Conservation (phyloP, 129 eudicot species). For the Scalesia atractyloides region DNA sequence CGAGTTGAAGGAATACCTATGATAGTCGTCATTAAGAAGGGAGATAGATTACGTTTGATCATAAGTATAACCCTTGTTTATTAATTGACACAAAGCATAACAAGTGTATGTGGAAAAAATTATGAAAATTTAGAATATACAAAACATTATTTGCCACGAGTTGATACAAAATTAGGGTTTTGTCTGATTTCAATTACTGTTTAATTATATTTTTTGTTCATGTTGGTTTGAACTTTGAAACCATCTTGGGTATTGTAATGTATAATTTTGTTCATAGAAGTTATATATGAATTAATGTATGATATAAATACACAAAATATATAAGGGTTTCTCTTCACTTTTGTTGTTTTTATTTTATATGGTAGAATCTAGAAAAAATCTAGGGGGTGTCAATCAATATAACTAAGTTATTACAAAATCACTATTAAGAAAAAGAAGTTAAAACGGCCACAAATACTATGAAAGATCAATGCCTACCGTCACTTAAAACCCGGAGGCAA, state of each 20-base stretch:
- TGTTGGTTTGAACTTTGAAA: background rate
- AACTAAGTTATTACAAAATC: background rate
- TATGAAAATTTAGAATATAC: background rate
- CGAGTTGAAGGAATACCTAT: conserved; percentile 57
- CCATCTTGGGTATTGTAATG: conserved; percentile 1
- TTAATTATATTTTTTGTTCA: background rate
- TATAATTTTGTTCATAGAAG: conserved; percentile 16
- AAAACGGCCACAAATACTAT: no score
- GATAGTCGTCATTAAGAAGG: conserved; percentile 20
- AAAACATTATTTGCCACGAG: background rate
- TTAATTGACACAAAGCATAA: conserved; percentile 18
- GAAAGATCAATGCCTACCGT: no score
- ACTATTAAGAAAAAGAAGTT: no score
- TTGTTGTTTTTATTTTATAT: background rate
- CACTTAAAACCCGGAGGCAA: no score
- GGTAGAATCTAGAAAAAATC: background rate
- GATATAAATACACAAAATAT: background rate
- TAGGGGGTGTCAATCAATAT: background rate
- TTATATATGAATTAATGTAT: conserved; percentile 4
- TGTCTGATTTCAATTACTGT: conserved; percentile 9
- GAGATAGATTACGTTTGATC: background rate
- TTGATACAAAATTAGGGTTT: conserved; percentile 1
- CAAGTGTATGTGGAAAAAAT: background rate
- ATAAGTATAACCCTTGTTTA: background rate
- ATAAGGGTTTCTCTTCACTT: background rate